Conservation (phyloP, 768 basidiomycete species). For the Mycena olivaceomarginata region DNA sequence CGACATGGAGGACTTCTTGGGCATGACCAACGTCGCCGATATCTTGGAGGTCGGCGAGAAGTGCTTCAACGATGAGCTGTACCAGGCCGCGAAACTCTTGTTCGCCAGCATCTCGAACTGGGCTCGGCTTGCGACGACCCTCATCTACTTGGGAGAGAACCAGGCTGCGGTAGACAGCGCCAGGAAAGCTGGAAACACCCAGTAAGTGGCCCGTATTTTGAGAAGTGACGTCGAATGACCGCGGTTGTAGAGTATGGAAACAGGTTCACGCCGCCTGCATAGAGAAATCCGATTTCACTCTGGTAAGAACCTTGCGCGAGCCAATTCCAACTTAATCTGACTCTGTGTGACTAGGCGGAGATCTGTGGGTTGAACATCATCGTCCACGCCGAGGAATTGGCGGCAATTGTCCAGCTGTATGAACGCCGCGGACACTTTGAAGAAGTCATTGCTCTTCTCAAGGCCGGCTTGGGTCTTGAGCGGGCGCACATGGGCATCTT, state of each 20-base stretch:
- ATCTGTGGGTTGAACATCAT: conserved; percentile 99
- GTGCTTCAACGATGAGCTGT: conserved; percentile 98
- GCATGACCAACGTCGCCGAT: conserved; percentile 99
- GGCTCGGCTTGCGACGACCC: conserved; percentile 97
- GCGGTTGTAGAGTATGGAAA: conserved; percentile 92
- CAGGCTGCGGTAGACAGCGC: conserved; percentile 99
- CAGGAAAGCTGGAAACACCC: conserved; percentile 99
- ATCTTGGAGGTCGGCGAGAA: conserved; percentile 98
- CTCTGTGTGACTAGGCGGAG: conserved; percentile 76
- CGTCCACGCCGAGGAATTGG: conserved; percentile 94
- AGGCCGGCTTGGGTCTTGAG: conserved; percentile 97
- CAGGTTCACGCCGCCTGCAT: conserved; percentile 99
- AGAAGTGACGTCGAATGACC: conserved; percentile 22
- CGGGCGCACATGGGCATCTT: conserved; percentile 99
- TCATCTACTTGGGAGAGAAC: conserved; percentile 98
- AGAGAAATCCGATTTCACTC: conserved; percentile 96
- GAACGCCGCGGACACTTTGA: conserved; percentile 96
- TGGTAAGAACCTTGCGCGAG: conserved; percentile 69
- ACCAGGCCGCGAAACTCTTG: conserved; percentile 96
- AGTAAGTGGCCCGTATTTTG: conserved; percentile 71
- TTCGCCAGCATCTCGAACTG: conserved; percentile 99
- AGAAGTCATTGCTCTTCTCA: conserved; percentile 92
- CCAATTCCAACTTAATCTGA: neutral
- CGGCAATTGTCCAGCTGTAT: conserved; percentile 85
- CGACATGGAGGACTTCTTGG: conserved; percentile 99